Conservation (phyloP, 169 alveolate genomes). For the Neospora caninum region DNA sequence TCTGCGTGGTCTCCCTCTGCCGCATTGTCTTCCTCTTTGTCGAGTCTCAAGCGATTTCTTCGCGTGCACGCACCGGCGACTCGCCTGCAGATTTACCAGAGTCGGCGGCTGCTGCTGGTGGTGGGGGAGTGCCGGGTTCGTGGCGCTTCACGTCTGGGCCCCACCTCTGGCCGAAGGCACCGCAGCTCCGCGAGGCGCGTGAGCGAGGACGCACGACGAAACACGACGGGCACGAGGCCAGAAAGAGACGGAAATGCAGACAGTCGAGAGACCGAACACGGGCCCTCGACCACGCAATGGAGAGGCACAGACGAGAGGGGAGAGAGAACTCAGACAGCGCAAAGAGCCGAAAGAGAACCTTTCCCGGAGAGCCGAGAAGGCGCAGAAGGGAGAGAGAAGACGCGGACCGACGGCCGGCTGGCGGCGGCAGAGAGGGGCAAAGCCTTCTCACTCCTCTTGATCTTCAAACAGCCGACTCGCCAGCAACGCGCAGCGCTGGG, state of each 20-base stretch:
- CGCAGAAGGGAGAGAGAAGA: no score
- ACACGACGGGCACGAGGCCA: not conserved
- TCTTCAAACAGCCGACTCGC: not conserved
- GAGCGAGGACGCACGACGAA: not conserved
- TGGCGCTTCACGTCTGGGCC: not conserved
- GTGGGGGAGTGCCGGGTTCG: not conserved
- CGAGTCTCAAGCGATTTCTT: not conserved
- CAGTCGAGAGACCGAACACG: no score
- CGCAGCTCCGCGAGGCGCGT: not conserved
- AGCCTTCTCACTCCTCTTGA: not conserved
- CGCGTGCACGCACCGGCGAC: not conserved
- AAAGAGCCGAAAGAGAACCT: no score
- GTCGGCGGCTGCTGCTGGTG: constrained; percentile 1
- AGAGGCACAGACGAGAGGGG: no score
- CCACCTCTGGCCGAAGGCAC: not conserved
- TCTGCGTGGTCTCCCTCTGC: not conserved
- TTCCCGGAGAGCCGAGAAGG: no score
- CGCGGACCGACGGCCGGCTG: no score
- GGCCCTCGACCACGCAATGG: no score
- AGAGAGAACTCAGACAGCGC: no score
- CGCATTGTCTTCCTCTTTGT: not conserved
- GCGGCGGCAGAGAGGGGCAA: no score
- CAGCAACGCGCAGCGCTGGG: not conserved
- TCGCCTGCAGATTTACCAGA: not conserved
- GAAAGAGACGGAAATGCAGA: no score